phyloP scores from a whole-genome alignment of 2,329 filamentous ascomycete genomes.

The Lecanicillium sp. region DNA sequence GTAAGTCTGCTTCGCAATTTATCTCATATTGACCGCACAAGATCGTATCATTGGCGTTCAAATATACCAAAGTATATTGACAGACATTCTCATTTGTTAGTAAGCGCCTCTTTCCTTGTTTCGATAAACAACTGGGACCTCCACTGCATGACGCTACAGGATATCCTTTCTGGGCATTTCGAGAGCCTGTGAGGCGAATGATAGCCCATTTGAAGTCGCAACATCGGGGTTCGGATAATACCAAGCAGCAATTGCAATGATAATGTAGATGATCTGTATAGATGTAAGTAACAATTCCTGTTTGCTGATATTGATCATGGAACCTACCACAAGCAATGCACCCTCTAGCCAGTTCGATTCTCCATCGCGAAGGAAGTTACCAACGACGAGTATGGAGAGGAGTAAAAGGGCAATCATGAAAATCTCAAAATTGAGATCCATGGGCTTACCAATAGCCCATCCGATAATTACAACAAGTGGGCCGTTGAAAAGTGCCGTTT shows the following conservation, averaged over 20 bases:
- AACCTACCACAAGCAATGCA: conserved; percentile 51
- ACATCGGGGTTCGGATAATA: conserved; percentile 35
- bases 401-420: conserved; percentile 69
- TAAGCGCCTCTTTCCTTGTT: no score
- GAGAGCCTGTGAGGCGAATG: no score
- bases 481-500: conserved; percentile 68
- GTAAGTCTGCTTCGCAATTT: no score
- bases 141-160: no score
- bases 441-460: conserved; percentile 55
- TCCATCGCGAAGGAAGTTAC: conserved; percentile 65
- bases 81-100: no score
- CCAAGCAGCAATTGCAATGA: conserved; percentile 36
- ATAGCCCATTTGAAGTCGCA: conserved; percentile 22
- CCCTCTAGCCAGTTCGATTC: conserved; percentile 74
- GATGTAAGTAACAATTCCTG: accelerated
- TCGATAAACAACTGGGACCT: no score
- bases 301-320: no score
- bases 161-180: no score
- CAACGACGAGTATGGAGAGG: conserved; percentile 65
- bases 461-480: conserved; percentile 63
- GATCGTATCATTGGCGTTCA: no score
- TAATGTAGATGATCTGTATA: conserved; percentile 29
- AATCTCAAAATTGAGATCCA: conserved; percentile 67
- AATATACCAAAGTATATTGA: no score
- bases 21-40: no score